Base-by-base conservation (phyloP, 1,139 yeast genomes). In the Candida dubliniensis region DNA sequence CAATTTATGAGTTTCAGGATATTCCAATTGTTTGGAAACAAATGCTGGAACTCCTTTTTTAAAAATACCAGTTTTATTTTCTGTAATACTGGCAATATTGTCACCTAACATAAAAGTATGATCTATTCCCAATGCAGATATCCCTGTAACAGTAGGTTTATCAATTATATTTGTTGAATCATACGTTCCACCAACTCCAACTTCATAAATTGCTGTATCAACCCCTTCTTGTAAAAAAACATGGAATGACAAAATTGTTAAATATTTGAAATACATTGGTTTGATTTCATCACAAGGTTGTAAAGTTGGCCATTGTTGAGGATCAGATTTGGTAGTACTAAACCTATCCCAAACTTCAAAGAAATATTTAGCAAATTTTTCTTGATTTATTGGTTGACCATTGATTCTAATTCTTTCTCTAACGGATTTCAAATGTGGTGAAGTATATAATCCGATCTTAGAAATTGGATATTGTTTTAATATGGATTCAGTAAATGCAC, bases 111-210 rank as follows among this genome's bases (percentile, higher is more conserved):
- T 86, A 48, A 81, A 76, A 0, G 93, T 86, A 63, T 95, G 99
- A 62, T 95, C 99, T 35, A 95, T 86, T 1, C 98, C 99, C 49
- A 95, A 70, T 8, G 93, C 79, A 4, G 95, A 71, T 14, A 95
- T 85, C 33, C 96, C 99, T 31, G 96, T 84, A 1, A 82, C 95
- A 0, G 89, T 79, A 9, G 99, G 99, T 36, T 73, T 67, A 31
- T 76, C 81, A 40, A 95, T 79, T 10, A 95, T 79, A 61, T 95
- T 95, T 9, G 99, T 95, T 10, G 97, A 88, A 64, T 95, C 99
- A 59, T 82, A 88, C 59, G 88, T 95, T 9, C 99, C 99, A 26
- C 99, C 99, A 42, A 95, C 96, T 12, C 99, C 99, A 24, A 95
- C 99, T 63, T 95, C 99, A 58, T 88, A 89, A 37, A 95, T 85